Base-by-base conservation (phyloP, 1,284 basidiomycete species). In the Leccinum subrobustum region DNA sequence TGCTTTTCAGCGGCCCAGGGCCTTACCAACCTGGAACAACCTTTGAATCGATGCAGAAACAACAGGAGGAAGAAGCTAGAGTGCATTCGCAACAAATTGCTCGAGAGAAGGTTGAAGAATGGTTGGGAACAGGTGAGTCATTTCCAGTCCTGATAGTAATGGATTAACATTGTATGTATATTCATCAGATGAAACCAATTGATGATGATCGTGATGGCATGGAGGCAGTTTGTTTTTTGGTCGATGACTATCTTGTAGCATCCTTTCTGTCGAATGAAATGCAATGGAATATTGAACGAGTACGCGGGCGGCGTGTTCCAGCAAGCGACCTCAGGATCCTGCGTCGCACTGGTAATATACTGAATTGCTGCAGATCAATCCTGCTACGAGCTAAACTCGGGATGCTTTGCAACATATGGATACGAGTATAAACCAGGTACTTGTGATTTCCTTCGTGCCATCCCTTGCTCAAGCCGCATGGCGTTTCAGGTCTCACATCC, bases 281-380 rank as follows among this genome's bases (percentile, higher is more conserved):
- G 33, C 33, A 33, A 33, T 5, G 31, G 11, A 33, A 33, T 33
- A 33, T 33, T 12, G 29, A 31, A 9, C 9, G 9, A 3, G 29
- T 8, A 31, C 8, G 29, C 8, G 29, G 29, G 8, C 31, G 31
- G 29, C 29, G 29, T 31, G 18, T 80, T 80, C 67, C 89, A 91
- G 67, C 87, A 90, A 68, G 87, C 90, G 9, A 83, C 83, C 0
- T 86, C 85, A 3, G 80, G 76, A 37, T 25, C 25, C 25, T 25
- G 25, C 25, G 5, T 4, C 25, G 25, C 25, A 5, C 25, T 25
- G 25, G 25, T 25, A 6, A 42, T 52, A 11, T 6, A 35, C 58
- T 62, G 16, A 72, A 14, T 37, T 33, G n/a, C 52, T 35, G 14
- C 37, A 73, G 72, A 73, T 55, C 74, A 75, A 56, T 60, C 63